These are phyloP conservation scores for Heterobasidion occidentale DNA, from an alignment of 1,284 basidiomycete species.

Conservation along the genomic window DNA sequence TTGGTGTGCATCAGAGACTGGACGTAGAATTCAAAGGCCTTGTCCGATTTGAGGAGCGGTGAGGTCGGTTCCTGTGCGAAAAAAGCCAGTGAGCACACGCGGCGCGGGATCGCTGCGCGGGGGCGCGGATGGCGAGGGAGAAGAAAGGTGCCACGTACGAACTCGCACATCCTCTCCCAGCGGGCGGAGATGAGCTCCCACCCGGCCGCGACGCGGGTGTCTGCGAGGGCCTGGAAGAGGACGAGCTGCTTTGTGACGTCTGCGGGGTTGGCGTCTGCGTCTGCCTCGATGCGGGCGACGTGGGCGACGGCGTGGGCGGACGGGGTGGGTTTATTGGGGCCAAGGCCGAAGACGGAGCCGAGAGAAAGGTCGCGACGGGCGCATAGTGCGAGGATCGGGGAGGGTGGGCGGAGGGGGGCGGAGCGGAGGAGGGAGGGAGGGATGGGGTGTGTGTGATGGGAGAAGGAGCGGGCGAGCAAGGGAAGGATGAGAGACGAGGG, in stretches of 20 bases:
- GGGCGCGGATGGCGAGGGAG: neutral
- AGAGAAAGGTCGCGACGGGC: slow-evolving; percentile 28
- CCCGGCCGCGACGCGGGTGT: slow-evolving; percentile 55
- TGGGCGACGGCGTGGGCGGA: slow-evolving; percentile 59
- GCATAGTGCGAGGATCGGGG: slow-evolving; percentile 1
- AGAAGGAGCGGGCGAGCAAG: neutral
- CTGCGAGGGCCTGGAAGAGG: slow-evolving; percentile 58
- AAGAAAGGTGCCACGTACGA: slow-evolving; percentile 41
- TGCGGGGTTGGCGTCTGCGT: slow-evolving; percentile 62
- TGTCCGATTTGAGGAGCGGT: slow-evolving; percentile 57
- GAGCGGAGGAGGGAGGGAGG: slow-evolving; percentile 5
- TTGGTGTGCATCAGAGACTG: slow-evolving; percentile 56
- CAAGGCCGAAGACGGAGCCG: slow-evolving; percentile 44
- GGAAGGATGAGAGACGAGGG: slow-evolving; percentile 14
- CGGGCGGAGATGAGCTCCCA: slow-evolving; percentile 65
- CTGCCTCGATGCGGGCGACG: slow-evolving; percentile 64
- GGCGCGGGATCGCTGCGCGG: slow-evolving; percentile 4
- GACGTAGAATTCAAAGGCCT: slow-evolving; percentile 68
- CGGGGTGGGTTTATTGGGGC: slow-evolving; percentile 40
- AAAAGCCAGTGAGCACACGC: neutral
- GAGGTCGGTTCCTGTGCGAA: slow-evolving; percentile 48
- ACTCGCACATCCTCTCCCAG: slow-evolving; percentile 77
- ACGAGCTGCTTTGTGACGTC: slow-evolving; percentile 62
- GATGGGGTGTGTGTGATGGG: neutral
- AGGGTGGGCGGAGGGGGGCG: slow-evolving; percentile 1